Evolutionary conservation across 169 alveolate genomes (phyloP).

Genomic region (Eimeria praecox): DNA sequence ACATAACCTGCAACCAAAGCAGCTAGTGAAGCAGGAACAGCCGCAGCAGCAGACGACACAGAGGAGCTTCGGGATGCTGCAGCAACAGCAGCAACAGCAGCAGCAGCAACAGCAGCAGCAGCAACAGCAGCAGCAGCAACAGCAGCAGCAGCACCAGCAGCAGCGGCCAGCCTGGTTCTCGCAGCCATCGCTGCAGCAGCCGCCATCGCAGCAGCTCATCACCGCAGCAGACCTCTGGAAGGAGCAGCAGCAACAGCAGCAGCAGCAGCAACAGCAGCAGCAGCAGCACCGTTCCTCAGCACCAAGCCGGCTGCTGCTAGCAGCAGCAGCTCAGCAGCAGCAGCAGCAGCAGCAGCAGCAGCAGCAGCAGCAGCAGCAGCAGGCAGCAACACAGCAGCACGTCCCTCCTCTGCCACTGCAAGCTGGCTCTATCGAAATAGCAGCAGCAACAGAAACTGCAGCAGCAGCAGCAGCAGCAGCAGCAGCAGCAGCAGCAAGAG

Average conservation of each 20-base stretch:
- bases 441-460: background rate
- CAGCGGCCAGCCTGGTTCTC: background rate
- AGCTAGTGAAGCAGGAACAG: background rate
- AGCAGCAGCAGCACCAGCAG: background rate
- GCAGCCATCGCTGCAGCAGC: constrained; percentile 12
- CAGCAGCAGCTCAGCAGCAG: background rate
- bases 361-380: background rate
- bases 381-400: background rate
- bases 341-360: background rate
- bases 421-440: background rate
- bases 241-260: constrained; percentile 40
- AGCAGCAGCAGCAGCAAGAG: background rate
- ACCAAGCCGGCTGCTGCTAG: constrained; percentile 22
- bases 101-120: constrained; percentile 27
- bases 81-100: constrained; percentile 29
- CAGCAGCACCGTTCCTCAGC: constrained; percentile 9
- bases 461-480: constrained; percentile 35
- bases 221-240: background rate
- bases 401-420: background rate
- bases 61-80: background rate
- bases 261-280: background rate
- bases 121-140: constrained; percentile 43
- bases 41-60: background rate
- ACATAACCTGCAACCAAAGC: background rate
- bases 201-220: background rate